Conservation (phyloP, 2,329 filamentous ascomycete genomes). For the Magnaporthales sp. region DNA sequence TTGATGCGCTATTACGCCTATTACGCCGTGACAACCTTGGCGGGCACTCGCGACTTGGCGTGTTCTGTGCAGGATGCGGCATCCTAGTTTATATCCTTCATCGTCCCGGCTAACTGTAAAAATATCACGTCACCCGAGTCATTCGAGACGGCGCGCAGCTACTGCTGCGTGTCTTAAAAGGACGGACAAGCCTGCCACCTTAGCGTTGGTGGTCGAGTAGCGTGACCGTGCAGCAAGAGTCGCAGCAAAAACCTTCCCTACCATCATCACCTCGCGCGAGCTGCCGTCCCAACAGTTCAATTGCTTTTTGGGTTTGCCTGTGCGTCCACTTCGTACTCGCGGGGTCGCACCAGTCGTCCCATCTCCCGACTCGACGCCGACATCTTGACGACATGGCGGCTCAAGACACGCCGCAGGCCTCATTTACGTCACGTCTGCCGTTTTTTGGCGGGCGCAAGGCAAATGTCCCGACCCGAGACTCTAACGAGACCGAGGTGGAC, state of each 20-base stretch:
- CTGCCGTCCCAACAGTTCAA: background rate
- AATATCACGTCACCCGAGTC: slow-evolving; percentile 2
- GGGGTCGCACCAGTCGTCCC: background rate
- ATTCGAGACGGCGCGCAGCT: slow-evolving; percentile 1
- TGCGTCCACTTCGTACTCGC: background rate
- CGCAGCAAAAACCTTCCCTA: background rate
- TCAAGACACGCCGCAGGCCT: background rate
- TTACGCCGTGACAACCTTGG: background rate
- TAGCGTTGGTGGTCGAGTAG: background rate
- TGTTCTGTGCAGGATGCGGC: background rate
- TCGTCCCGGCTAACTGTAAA: background rate
- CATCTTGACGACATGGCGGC: slow-evolving; percentile 2
- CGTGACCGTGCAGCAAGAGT: slow-evolving; percentile 1
- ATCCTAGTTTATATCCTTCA: background rate
- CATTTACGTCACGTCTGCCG: background rate
- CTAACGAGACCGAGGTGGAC: background rate
- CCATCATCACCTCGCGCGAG: background rate
- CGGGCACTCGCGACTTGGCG: background rate
- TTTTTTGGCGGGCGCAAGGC: slow-evolving; percentile 2
- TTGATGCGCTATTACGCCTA: slow-evolving; percentile 1
- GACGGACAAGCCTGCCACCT: background rate
- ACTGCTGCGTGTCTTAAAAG: background rate
- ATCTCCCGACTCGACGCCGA: background rate
- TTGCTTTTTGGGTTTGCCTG: background rate
- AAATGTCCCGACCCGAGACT: background rate